Conservation (phyloP, 495 filamentous ascomycete genomes). For the Daldinia decipiens region DNA sequence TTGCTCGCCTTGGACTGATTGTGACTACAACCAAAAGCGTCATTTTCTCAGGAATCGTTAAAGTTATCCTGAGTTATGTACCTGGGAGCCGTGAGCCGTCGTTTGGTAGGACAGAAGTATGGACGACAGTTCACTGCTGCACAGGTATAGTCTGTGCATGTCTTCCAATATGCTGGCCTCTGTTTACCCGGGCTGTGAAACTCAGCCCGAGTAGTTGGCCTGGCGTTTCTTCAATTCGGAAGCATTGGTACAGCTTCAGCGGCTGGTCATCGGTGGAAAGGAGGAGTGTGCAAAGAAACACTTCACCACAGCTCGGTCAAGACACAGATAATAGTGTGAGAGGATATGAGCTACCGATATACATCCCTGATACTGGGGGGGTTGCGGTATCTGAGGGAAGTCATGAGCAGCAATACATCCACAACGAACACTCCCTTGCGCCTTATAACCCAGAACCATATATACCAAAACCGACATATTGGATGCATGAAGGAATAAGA, state of each 20-base stretch:
- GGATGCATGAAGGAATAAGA: no score
- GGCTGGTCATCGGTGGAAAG: conserved; percentile 16
- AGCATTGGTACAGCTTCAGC: conserved; percentile 17
- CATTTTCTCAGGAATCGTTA: conserved; percentile 21
- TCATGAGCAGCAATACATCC: no score
- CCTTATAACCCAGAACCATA: no score
- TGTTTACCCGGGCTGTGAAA: neutral
- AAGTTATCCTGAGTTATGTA: conserved; percentile 9
- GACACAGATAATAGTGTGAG: no score
- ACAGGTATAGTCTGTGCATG: conserved; percentile 32
- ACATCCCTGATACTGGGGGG: no score
- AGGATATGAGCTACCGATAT: no score
- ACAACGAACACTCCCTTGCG: no score
- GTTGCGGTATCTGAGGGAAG: no score
- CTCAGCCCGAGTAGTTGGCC: neutral
- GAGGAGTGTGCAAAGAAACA: conserved; percentile 4
- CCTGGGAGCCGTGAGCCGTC: conserved; percentile 9
- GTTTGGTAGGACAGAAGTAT: conserved; percentile 14
- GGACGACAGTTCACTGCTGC: conserved; percentile 25
- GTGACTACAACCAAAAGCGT: conserved; percentile 1
- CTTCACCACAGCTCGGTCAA: neutral
- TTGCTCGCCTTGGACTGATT: neutral
- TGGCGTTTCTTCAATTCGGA: conserved; percentile 6
- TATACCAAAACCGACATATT: no score
- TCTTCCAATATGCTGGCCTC: conserved; percentile 30